Percentiles rank a stretch among this genome's conserved stretches.
Conservation (phyloP, 306 rosid genomes). For the Dryas alaskensis region DNA sequence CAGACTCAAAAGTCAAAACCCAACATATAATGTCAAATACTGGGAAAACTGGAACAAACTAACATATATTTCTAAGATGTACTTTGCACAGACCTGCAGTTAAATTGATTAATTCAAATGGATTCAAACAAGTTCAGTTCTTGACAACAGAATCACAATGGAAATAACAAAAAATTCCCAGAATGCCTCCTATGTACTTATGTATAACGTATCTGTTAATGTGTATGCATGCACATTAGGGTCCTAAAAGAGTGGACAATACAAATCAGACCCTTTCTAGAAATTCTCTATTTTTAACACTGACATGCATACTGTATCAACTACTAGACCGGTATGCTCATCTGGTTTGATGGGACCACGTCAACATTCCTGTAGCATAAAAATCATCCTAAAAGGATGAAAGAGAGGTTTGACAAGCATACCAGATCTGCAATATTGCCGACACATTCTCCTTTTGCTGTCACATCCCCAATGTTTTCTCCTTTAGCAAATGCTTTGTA, state of each 20-base stretch:
- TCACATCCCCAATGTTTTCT: conserved; percentile 98
- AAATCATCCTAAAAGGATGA: not conserved
- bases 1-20: not conserved
- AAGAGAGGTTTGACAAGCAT: conserved; percentile 38
- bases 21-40: not conserved
- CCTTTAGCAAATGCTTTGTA: conserved; percentile 99
- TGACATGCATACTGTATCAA: not conserved
- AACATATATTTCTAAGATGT: not conserved
- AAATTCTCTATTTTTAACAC: not conserved
- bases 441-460: conserved; percentile 98
- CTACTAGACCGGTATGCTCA: not conserved
- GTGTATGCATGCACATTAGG: not conserved
- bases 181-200: not conserved
- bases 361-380: not conserved
- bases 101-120: not conserved
- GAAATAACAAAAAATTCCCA: not conserved
- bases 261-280: not conserved
- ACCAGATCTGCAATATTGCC: conserved; percentile 97
- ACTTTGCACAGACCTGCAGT: not conserved
- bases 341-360: not conserved
- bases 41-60: not conserved
- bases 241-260: not conserved
- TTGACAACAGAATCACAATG: not conserved
- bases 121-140: not conserved
- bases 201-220: not conserved